These are phyloP conservation scores for Luffa acutangula DNA, from an alignment of 306 rosid species.

Conservation along the genomic window DNA sequence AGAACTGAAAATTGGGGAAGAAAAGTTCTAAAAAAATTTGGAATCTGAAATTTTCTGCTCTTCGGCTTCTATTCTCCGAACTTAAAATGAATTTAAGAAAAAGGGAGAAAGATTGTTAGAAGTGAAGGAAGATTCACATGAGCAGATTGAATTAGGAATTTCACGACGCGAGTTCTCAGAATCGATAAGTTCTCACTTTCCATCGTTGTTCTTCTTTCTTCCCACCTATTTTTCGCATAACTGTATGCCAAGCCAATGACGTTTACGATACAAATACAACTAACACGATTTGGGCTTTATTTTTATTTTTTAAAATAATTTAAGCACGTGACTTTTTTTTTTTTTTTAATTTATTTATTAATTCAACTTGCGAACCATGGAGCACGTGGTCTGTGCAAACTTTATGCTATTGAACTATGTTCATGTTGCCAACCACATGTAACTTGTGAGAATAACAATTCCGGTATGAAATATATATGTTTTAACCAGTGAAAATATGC, in stretches of 20 bases:
- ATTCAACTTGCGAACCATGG: too few species aligned
- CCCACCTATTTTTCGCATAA: background rate
- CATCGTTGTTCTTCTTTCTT: slow-evolving; percentile 4
- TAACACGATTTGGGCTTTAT: too few species aligned
- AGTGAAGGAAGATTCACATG: slow-evolving; percentile 19
- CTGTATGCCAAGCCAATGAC: background rate
- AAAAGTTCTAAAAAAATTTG: background rate
- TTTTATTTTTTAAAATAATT: too few species aligned
- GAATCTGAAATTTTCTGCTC: background rate
- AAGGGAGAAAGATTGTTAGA: background rate
- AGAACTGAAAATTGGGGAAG: background rate
- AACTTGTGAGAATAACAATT: too few species aligned
- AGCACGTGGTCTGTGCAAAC: too few species aligned
- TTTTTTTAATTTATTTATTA: too few species aligned
- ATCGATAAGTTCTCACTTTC: slow-evolving; percentile 11
- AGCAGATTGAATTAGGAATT: slow-evolving; percentile 58
- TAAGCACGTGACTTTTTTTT: too few species aligned
- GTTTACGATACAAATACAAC: background rate
- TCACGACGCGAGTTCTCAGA: slow-evolving; percentile 27
- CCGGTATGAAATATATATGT: too few species aligned
- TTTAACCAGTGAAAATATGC: too few species aligned
- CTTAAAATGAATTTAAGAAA: background rate
- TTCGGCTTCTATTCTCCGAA: background rate
- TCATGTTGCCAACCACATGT: too few species aligned
- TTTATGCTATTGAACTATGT: too few species aligned